phyloP scores from a whole-genome alignment of 2,329 filamentous ascomycete genomes.

The Neonectria punicea region DNA sequence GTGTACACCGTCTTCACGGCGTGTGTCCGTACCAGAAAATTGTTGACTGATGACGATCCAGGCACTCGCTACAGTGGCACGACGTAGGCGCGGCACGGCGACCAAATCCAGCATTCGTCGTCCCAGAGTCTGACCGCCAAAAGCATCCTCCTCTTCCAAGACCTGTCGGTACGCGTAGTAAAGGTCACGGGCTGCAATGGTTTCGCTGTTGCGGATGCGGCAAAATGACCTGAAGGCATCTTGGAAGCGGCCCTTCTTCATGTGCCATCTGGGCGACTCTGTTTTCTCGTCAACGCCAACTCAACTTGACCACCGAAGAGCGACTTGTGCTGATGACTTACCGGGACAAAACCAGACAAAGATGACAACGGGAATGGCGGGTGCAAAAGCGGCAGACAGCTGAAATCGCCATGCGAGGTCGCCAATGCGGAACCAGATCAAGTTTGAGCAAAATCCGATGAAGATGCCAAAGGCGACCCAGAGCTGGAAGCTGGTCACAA shows the following conservation, averaged over 20 bases:
- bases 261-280: constrained; percentile 72
- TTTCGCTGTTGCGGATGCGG: constrained; percentile 64
- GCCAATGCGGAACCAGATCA: constrained; percentile 68
- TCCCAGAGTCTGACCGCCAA: constrained; percentile 48
- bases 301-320: background rate
- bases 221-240: constrained; percentile 66
- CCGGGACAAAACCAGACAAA: constrained; percentile 67
- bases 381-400: constrained; percentile 70
- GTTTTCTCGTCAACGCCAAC: accelerated
- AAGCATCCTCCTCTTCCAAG: constrained; percentile 47
- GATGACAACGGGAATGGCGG: constrained; percentile 67
- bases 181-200: constrained; percentile 70
- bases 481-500: constrained; percentile 63
- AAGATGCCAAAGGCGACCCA: constrained; percentile 67
- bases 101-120: constrained; percentile 59
- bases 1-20: no score
- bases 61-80: constrained; percentile 50
- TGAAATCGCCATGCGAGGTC: constrained; percentile 70
- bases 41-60: constrained; percentile 48
- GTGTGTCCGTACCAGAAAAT: constrained; percentile 36
- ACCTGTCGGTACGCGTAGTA: constrained; percentile 59
- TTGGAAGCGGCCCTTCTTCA: constrained; percentile 66
- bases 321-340: constrained; percentile 48
- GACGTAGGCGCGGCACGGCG: constrained; percentile 56
- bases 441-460: constrained; percentile 72